These are phyloP conservation scores for Silene latifolia DNA, from an alignment of 148 eudicot species.

Conservation along the genomic window DNA sequence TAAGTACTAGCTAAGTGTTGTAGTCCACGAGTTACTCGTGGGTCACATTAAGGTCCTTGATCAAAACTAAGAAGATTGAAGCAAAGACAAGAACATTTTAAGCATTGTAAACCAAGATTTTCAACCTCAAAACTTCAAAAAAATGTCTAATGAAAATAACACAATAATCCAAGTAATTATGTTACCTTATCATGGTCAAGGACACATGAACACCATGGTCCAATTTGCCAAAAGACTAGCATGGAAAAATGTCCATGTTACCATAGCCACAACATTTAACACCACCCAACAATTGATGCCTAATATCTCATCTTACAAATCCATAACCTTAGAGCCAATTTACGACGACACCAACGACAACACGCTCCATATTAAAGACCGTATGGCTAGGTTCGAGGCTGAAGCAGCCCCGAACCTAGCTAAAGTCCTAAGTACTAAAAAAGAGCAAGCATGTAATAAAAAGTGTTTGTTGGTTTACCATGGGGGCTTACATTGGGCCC, in stretches of 20 bases:
- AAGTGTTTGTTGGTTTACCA: constrained; percentile 38
- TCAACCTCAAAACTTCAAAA: too few relatives aligned
- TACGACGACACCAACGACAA: constrained; percentile 25
- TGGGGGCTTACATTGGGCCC: constrained; percentile 41
- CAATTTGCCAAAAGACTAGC: constrained; percentile 47
- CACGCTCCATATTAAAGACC: neutral
- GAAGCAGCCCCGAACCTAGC: constrained; percentile 18
- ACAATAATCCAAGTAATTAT: neutral
- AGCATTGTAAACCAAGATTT: too few relatives aligned
- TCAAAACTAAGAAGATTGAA: too few relatives aligned
- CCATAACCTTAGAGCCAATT: constrained; percentile 38
- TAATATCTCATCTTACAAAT: constrained; percentile 17
- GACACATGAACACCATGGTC: constrained; percentile 57
- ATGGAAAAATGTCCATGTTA: constrained; percentile 29
- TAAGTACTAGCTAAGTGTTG: too few relatives aligned
- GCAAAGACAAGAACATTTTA: too few relatives aligned
- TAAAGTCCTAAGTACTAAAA: constrained; percentile 20
- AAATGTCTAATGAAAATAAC: neutral
- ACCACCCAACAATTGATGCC: constrained; percentile 18
- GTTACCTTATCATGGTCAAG: constrained; percentile 32
- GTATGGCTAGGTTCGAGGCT: constrained; percentile 10
- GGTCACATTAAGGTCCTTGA: too few relatives aligned
- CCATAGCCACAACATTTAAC: constrained; percentile 33
- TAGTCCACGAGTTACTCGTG: too few relatives aligned
- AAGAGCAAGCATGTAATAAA: constrained; percentile 28